A percentile compares a stretch with the other conserved stretches of the same genome.
Evolutionary conservation across 768 basidiomycete genomes (phyloP).

Genomic region (Hygrophoropsis aurantiaca): DNA sequence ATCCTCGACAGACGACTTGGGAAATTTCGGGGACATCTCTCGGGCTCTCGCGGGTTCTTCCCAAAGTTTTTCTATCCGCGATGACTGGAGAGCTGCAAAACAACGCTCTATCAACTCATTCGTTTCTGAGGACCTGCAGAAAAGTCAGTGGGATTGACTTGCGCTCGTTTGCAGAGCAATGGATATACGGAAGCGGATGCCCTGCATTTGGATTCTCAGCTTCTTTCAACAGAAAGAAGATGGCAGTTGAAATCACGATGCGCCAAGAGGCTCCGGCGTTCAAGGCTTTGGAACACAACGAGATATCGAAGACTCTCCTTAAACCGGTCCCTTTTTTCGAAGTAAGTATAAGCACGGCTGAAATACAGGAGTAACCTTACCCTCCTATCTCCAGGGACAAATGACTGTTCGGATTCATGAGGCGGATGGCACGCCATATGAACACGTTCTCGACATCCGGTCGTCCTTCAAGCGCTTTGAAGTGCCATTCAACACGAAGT

Average conservation of each 20-base stretch:
- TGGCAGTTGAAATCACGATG: conserved; percentile 96
- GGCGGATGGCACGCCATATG: conserved; percentile 98
- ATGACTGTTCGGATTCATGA: conserved; percentile 99
- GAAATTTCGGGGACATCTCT: conserved; percentile 94
- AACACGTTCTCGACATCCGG: conserved; percentile 93
- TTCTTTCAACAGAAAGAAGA: conserved; percentile 95
- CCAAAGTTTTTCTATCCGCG: conserved; percentile 92
- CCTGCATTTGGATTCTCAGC: conserved; percentile 89
- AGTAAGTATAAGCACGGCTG: conserved; percentile 38
- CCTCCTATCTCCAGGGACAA: conserved; percentile 61
- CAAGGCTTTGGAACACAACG: conserved; percentile 62
- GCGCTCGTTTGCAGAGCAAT: conserved; percentile 93
- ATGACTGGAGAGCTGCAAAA: conserved; percentile 87
- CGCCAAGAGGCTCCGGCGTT: conserved; percentile 83
- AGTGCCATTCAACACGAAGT: conserved; percentile 97
- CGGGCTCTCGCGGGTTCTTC: conserved; percentile 91
- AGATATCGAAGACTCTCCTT: conserved; percentile 61
- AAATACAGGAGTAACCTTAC: conserved; percentile 1
- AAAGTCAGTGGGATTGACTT: conserved; percentile 93
- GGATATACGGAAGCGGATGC: conserved; percentile 98
- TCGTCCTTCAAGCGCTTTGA: conserved; percentile 90
- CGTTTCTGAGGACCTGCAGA: conserved; percentile 87
- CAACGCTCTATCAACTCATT: conserved; percentile 84
- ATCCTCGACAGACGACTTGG: conserved; percentile 92
- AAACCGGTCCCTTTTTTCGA: conserved; percentile 92